Conservation (phyloP, 2,329 filamentous ascomycete genomes). For the Sporothrix luriei region DNA sequence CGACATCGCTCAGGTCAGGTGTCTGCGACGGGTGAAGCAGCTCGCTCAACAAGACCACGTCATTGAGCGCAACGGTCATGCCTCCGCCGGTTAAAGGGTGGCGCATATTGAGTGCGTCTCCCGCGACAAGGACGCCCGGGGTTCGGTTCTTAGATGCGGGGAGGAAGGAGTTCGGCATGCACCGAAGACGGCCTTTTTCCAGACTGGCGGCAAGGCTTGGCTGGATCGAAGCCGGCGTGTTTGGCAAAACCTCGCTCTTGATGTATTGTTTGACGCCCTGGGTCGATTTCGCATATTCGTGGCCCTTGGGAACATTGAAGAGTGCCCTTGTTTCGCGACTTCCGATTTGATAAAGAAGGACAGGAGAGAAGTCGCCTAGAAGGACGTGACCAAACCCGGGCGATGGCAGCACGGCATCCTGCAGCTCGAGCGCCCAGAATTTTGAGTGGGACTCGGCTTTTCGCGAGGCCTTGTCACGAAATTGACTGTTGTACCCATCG, state of each 20-base stretch:
- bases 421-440: constrained; percentile 90
- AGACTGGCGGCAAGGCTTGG: constrained; percentile 76
- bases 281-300: constrained; percentile 69
- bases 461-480: constrained; percentile 74
- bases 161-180: constrained; percentile 94
- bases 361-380: constrained; percentile 72
- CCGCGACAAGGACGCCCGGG: constrained; percentile 76
- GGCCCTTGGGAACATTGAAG: constrained; percentile 80
- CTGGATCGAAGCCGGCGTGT: constrained; percentile 69
- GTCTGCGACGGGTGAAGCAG: constrained; percentile 66
- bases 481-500: constrained; percentile 89
- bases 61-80: constrained; percentile 96
- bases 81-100: constrained; percentile 94
- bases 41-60: constrained; percentile 77
- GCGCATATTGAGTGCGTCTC: constrained; percentile 98
- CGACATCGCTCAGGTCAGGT: constrained; percentile 67
- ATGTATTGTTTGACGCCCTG: constrained; percentile 87
- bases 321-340: constrained; percentile 88
- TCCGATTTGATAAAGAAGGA: constrained; percentile 95
- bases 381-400: constrained; percentile 82
- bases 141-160: constrained; percentile 55
- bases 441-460: constrained; percentile 74
- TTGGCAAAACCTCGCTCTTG: constrained; percentile 71
- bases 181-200: constrained; percentile 72
- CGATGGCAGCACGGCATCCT: constrained; percentile 77